Evolutionary conservation across 2,329 filamentous ascomycete genomes (phyloP), one percentile per base, ranked within the genome.

Genomic region (Rhynchosporium agropyri): DNA sequence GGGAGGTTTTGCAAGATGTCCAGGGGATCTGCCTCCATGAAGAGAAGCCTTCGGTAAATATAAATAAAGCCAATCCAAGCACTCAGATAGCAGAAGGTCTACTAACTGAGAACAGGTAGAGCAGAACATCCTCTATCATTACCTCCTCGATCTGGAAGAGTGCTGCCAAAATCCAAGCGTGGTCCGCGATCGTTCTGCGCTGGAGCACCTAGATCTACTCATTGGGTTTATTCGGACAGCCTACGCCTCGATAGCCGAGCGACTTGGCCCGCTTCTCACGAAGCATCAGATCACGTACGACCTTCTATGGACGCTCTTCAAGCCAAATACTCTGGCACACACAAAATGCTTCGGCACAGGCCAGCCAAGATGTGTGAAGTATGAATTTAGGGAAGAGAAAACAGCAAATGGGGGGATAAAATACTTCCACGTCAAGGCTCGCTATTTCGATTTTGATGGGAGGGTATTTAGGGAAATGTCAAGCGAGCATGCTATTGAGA

Each of bases 271-370:
- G 58, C 71, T 76, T 60, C 63, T 76, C 15, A 56, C 69, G 62
- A 55, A 70, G 33, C 6, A 54, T 43, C 8, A 75, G 54, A 76
- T 76, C 65, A 76, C 68, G 36, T 77, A 76, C 65, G 67, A 77
- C 65, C 70, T 77, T 51, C 70, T 77, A 9, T 76, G 65, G 71
- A 67, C 70, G 26, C 67, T 77, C 45, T 77, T 77, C 60, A 77
- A 76, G 62, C 70, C 71, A 43, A 73, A 74, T 50, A 69, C 59
- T 15, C 48, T 70, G 43, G 55, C 74, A 46, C 74, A 70, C 63
- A 74, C 70, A 12, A 73, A 49, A 12, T 70, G 61, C 62, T 51
- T 57, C 38, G 64, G 67, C 13, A 70, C 61, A 10, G 31, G 61
- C 28, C 62, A 69, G 63, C 67, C 54, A 63, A 60, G 62, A 58